These are phyloP conservation scores for Pouteria campechiana DNA, from an alignment of 179 eudicot genomes.

Conservation along the genomic window DNA sequence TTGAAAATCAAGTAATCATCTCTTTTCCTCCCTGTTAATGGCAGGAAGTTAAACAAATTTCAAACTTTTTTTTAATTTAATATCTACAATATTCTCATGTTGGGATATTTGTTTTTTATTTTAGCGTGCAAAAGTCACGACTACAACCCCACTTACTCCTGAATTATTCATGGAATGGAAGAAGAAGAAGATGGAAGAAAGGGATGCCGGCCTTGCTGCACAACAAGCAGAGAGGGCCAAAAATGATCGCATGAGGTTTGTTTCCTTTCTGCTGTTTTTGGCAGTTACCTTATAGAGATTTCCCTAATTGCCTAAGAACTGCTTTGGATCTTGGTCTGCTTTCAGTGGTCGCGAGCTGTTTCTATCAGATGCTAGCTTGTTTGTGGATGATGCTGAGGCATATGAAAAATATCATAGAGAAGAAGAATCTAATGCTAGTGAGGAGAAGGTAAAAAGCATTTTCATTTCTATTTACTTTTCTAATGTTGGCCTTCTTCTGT, in stretches of 20 bases:
- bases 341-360: constrained; percentile 96
- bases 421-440: constrained; percentile 33
- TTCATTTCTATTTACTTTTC: neutral
- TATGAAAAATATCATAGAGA: constrained; percentile 77
- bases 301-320: neutral
- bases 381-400: constrained; percentile 88
- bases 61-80: neutral
- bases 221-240: constrained; percentile 88
- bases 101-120: constrained; percentile 1
- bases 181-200: constrained; percentile 63
- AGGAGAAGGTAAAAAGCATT: constrained; percentile 34
- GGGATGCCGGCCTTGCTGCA: constrained; percentile 74
- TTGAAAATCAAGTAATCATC: constrained; percentile 70
- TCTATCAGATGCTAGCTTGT: constrained; percentile 80
- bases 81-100: constrained; percentile 1
- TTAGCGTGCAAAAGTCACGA: constrained; percentile 72
- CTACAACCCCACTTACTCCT: constrained; percentile 80
- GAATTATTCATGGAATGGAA: constrained; percentile 78
- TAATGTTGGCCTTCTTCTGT: neutral
- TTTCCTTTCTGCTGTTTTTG: neutral
- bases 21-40: too few relatives aligned
- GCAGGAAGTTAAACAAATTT: neutral
- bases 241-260: constrained; percentile 95
- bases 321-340: neutral
- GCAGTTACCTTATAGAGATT: neutral